Evolutionary conservation across 2,329 filamentous ascomycete genomes (phyloP), one percentile per base, ranked within the genome.

Genomic region (Aspergillus viridinutans): DNA sequence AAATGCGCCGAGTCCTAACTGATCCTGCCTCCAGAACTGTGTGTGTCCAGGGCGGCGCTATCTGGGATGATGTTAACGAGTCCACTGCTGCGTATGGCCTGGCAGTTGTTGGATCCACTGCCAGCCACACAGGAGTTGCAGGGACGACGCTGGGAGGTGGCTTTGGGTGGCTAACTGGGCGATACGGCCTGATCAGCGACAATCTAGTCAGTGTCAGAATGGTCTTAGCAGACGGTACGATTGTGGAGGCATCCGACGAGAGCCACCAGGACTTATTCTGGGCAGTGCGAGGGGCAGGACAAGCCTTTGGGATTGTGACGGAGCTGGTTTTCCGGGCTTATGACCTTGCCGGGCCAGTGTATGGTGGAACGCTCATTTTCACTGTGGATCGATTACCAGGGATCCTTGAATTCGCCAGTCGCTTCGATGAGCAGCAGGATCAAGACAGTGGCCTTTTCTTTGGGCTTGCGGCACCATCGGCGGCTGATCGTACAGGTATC

Each of bases 81-180:
- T 79, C 78, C 0, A 78, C 79, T 0, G 80, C 74, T 52, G 69
- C 77, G 50, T 71, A 83, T 62, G 77, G 78, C 0, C 76, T 87
- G 2, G 84, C 83, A 1, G 83, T 82, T 1, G 81, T 85, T 1
- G 83, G 83, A 6, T 83, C 84, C 3, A 85, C 83, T 0, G 81
- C 86, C 5, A 81, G 80, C 38, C 81, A 86, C 58, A 85, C 82
- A 1, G 84, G 85, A 3, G 81, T 86, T 3, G 84, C 81, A 4
- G 85, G 82, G 0, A 69, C 85, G n/a, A 78, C 80, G 0, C 67
- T 85, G 0, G 81, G 82, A 2, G 83, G 83, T 23, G 84, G 84
- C 1, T 83, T 82, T 62, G 83, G 85, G 0, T 79, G 80, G 66
- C 70, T 87, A 10, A 79, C 75, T 14, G 80, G 81, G 1, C 72